Percentiles rank a stretch among this genome's conserved stretches.
These are phyloP conservation scores for Raffaelea ambrosiae DNA, from an alignment of 2,329 filamentous ascomycete species.

Conservation along the genomic window DNA sequence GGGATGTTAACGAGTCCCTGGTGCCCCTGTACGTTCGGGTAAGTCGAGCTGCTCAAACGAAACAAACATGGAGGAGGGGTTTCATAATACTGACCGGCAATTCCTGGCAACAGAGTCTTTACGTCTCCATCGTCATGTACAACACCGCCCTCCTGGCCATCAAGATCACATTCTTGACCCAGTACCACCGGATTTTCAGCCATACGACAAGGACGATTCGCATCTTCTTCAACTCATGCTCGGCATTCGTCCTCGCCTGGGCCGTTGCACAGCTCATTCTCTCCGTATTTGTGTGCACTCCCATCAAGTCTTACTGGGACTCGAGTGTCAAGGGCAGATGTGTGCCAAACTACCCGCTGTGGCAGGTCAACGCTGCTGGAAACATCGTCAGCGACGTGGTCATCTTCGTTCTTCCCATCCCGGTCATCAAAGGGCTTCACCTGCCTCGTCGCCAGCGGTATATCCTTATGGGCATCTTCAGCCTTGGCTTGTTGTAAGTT, in stretches of 20 bases:
- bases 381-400: constrained; percentile 28
- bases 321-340: constrained; percentile 17
- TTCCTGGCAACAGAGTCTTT: constrained; percentile 21
- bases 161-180: constrained; percentile 27
- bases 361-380: constrained; percentile 26
- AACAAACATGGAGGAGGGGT: no score
- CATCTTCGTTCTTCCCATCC: constrained; percentile 27
- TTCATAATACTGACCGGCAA: background rate
- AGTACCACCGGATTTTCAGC: constrained; percentile 27
- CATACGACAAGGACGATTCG: constrained; percentile 18
- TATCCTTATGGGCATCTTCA: constrained; percentile 25
- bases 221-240: constrained; percentile 17
- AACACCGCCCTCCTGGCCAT: constrained; percentile 24
- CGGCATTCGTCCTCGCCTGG: constrained; percentile 23
- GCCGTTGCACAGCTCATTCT: constrained; percentile 27
- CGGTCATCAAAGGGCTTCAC: constrained; percentile 17
- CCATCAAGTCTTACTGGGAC: constrained; percentile 27
- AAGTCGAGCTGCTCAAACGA: no score
- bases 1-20: background rate
- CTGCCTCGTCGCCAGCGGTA: constrained; percentile 17
- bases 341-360: constrained; percentile 24
- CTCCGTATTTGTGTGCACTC: constrained; percentile 25
- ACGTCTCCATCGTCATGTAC: constrained; percentile 28
- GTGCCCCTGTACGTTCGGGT: constrained; percentile 3
- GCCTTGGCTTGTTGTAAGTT: constrained; percentile 25